Percentiles rank a stretch among this genome's conserved stretches.
Evolutionary conservation across 2,329 filamentous ascomycete species (phyloP).

Genomic region (Cladosporium austrohemisphaericum): DNA sequence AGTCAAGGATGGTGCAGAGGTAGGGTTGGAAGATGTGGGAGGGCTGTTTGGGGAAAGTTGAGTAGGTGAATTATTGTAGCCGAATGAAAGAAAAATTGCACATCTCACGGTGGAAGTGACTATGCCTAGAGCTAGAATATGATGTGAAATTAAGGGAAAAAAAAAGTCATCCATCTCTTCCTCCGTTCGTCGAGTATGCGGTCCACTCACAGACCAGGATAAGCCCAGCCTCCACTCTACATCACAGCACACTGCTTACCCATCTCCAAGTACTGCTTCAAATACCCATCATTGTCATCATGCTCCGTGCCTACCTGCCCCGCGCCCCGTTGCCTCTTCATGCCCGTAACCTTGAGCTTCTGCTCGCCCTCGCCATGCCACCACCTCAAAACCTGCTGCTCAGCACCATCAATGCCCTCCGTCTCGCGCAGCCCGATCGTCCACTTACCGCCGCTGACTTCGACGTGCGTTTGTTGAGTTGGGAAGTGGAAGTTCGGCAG

Average conservation of each 20-base stretch:
- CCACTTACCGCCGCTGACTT: conserved; percentile 85
- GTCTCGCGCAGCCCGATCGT: conserved; percentile 71
- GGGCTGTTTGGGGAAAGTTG: conserved; percentile 40
- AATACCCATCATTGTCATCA: conserved; percentile 72
- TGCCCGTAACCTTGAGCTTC: conserved; percentile 69
- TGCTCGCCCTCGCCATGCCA: conserved; percentile 90
- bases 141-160: no score
- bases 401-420: conserved; percentile 58
- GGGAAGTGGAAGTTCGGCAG: conserved; percentile 93
- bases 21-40: conserved; percentile 42
- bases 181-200: no score
- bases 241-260: conserved; percentile 42
- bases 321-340: conserved; percentile 55
- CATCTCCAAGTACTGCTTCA: conserved; percentile 57
- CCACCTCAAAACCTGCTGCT: conserved; percentile 76
- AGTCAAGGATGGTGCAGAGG: conserved; percentile 39
- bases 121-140: no score
- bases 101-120: no score
- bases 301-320: conserved; percentile 39
- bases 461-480: conserved; percentile 60
- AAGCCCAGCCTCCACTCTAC: conserved; percentile 32
- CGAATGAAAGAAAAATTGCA: no score
- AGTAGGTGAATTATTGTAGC: no score
- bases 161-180: no score
- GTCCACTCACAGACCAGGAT: no score